Percentiles rank a stretch among this genome's conserved stretches.
Evolutionary conservation across 495 filamentous ascomycete genomes (phyloP).

Genomic region (Podospora pseudopauciseta): DNA sequence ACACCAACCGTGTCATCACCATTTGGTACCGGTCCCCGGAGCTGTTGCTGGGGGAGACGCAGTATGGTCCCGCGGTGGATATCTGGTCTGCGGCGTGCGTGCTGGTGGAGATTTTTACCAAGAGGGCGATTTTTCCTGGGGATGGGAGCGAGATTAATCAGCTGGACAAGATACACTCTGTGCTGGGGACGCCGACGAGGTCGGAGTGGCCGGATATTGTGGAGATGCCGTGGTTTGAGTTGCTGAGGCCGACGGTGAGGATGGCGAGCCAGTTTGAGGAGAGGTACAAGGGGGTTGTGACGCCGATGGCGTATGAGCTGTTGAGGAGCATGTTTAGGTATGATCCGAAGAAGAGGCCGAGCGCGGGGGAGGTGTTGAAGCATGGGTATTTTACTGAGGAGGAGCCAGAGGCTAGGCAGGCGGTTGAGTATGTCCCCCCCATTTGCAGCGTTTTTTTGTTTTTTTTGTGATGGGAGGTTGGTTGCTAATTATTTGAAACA

Average conservation of each 20-base stretch:
- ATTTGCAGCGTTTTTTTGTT: background rate
- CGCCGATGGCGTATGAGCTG: constrained; percentile 77
- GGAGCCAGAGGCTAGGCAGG: constrained; percentile 72
- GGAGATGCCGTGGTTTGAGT: constrained; percentile 94
- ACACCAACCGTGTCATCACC: constrained; percentile 97
- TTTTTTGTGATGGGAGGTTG: background rate
- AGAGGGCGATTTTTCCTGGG: constrained; percentile 91
- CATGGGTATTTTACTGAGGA: constrained; percentile 88
- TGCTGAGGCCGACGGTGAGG: constrained; percentile 72
- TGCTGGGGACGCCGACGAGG: constrained; percentile 84
- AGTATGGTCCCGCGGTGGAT: constrained; percentile 91
- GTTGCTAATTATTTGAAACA: constrained; percentile 35
- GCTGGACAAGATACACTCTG: constrained; percentile 88
- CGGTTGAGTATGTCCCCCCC: constrained; percentile 66
- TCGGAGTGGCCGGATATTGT: constrained; percentile 80
- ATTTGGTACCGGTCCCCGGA: constrained; percentile 96
- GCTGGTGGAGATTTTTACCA: constrained; percentile 93
- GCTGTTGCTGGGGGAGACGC: constrained; percentile 87
- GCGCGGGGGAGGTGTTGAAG: constrained; percentile 77
- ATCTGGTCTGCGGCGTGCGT: constrained; percentile 98
- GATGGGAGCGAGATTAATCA: constrained; percentile 94
- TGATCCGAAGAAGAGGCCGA: constrained; percentile 80
- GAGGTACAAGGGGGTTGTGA: constrained; percentile 69
- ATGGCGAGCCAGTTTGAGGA: constrained; percentile 77
- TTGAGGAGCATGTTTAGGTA: constrained; percentile 78